These are phyloP conservation scores for Blastobotrys illinoisensis DNA, from an alignment of 1,139 yeast species.

Conservation along the genomic window DNA sequence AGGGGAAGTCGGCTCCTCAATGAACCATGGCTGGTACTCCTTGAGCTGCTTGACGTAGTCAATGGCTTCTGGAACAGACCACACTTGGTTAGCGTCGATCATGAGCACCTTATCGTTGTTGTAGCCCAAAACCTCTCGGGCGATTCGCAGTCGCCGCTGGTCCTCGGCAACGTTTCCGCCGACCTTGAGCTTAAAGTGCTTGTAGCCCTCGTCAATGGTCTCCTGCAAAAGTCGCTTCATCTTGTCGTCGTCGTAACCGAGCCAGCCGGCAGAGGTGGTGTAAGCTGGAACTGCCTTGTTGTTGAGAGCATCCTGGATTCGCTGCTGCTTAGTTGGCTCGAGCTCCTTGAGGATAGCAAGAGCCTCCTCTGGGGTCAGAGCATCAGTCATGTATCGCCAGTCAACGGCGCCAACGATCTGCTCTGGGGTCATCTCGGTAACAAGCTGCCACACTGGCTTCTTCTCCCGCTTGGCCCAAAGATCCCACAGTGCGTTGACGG, in stretches of 20 bases:
- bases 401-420: conserved; percentile 41
- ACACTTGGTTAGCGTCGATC: conserved; percentile 39
- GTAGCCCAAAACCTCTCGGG: conserved; percentile 39
- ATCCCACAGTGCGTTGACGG: conserved; percentile 38
- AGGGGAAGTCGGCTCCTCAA: conserved; percentile 41
- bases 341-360: conserved; percentile 30
- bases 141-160: conserved; percentile 33
- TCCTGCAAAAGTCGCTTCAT: conserved; percentile 33
- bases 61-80: conserved; percentile 41
- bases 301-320: conserved; percentile 33
- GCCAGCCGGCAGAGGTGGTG: conserved; percentile 44
- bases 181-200: conserved; percentile 39
- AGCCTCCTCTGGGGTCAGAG: conserved; percentile 38
- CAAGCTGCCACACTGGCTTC: conserved; percentile 39
- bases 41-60: conserved; percentile 36
- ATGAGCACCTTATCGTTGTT: conserved; percentile 29
- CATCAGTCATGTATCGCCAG: conserved; percentile 39
- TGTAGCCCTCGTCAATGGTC: conserved; percentile 37
- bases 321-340: conserved; percentile 27
- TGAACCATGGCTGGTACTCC: conserved; percentile 37
- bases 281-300: conserved; percentile 41
- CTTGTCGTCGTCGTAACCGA: conserved; percentile 40
- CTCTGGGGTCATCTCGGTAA: conserved; percentile 39
- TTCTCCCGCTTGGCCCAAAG: conserved; percentile 36
- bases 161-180: conserved; percentile 38